A percentile compares a stretch with the other conserved stretches of the same genome.
These are phyloP conservation scores for Globisporangium orthogonon DNA, from an alignment of 352 stramenopile species.

Conservation along the genomic window DNA sequence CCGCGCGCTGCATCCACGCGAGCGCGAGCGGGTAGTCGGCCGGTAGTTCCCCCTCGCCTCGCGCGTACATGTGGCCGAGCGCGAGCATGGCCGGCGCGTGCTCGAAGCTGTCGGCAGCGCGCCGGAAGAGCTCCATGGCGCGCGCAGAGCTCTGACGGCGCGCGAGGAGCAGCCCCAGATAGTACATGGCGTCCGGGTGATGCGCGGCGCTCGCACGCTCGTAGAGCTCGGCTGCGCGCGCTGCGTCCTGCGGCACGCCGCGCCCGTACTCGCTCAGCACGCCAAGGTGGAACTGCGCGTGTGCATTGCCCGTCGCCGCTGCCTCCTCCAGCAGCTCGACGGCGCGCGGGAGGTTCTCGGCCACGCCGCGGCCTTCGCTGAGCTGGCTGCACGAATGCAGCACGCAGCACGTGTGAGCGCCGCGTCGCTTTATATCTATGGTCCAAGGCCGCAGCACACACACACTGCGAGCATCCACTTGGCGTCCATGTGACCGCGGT, in stretches of 20 bases:
- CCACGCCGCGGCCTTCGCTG: conserved; percentile 32
- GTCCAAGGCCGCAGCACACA: conserved; percentile 3
- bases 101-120: conserved; percentile 24
- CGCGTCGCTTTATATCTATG: background rate
- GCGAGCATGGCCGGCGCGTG: conserved; percentile 44
- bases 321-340: conserved; percentile 28
- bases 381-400: conserved; percentile 19
- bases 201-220: conserved; percentile 14
- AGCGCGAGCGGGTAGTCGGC: conserved; percentile 41
- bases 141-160: conserved; percentile 22
- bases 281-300: conserved; percentile 35
- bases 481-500: conserved; percentile 29
- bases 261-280: conserved; percentile 50
- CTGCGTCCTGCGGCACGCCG: conserved; percentile 27
- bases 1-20: conserved; percentile 37
- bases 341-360: conserved; percentile 22
- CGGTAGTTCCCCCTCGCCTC: conserved; percentile 18
- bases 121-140: conserved; percentile 30
- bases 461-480: conserved; percentile 52
- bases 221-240: conserved; percentile 29
- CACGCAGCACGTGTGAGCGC: background rate
- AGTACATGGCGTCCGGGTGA: conserved; percentile 47
- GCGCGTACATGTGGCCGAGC: conserved; percentile 39
- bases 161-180: conserved; percentile 38
- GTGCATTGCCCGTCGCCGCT: conserved; percentile 11